Evolutionary conservation across 1,284 basidiomycete species (phyloP), one percentile per base, ranked within the genome.

Genomic region (Moesziomyces parantarcticus): DNA sequence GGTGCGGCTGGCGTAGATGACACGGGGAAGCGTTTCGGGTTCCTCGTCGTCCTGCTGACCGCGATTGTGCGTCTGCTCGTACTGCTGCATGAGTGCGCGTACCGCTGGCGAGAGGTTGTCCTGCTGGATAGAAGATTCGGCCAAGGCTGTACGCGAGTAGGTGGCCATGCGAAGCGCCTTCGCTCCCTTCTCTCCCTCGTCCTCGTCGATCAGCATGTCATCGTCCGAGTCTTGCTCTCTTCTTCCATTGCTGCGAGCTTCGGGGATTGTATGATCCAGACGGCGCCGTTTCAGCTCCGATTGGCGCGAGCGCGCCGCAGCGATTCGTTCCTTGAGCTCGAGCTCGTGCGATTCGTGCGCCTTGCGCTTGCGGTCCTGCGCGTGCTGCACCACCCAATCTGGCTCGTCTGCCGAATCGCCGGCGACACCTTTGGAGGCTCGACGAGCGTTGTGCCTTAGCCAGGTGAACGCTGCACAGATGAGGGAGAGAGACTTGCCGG

Each of bases 1-100:
- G 0, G 96, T 99, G 29, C 97, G 88, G 0, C 95, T 97, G 0
- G 94, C 92, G 82, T 95, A 97, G 82, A 91, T 95, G 57, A 99
- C 90, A 29, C 83, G 74, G 21, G 81, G 83, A 18, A 58, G 66
- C 11, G 75, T 78, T 41, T 75, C 87, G 86, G 77, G 51, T 40
- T 74, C 64, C 14, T 68, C 67, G 18, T 75, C 61, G 29, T 71
- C 60, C 20, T 71, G 73, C 7, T 85, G 44, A 5, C 26, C 56
- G 70, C 74, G 23, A 22, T 41, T 43, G 25, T 63, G 54, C 40
- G 51, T 46, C 34, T 55, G 44, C 85, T 83, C 48, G 71, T 78
- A 76, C 84, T 71, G 59, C 51, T 87, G 88, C 90, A 97, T 92
- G 21, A 97, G 86, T 0, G 89, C 92, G 25, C 89, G 88, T 3